Conservation (phyloP, 2,329 filamentous ascomycete species). For the Trichoderma koningii region DNA sequence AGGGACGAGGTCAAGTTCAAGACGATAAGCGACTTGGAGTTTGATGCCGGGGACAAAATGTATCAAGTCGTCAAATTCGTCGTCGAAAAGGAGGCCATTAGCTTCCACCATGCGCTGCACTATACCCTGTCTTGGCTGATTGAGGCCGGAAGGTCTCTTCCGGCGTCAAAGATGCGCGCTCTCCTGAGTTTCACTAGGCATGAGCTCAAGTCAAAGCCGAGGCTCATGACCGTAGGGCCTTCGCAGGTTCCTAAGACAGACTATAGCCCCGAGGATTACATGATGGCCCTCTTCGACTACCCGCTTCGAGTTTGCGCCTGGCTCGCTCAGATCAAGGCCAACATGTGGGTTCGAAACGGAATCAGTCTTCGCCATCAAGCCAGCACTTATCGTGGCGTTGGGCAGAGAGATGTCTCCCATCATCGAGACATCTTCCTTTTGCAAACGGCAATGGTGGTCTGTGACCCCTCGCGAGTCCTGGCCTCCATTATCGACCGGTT, state of each 20-base stretch:
- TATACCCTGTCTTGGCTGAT: slow-evolving; percentile 96
- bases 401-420: slow-evolving; percentile 87
- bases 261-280: slow-evolving; percentile 70
- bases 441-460: slow-evolving; percentile 86
- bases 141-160: slow-evolving; percentile 80
- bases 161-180: slow-evolving; percentile 64
- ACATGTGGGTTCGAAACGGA: slow-evolving; percentile 98
- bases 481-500: slow-evolving; percentile 91
- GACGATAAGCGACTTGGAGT: slow-evolving; percentile 74
- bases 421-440: slow-evolving; percentile 93
- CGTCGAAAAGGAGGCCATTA: slow-evolving; percentile 87
- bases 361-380: slow-evolving; percentile 95
- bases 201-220: slow-evolving; percentile 67
- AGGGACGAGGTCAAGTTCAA: slow-evolving; percentile 87
- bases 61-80: slow-evolving; percentile 81
- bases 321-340: slow-evolving; percentile 96
- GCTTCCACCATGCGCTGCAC: slow-evolving; percentile 95
- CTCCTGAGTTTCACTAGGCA: slow-evolving; percentile 72
- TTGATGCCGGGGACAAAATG: slow-evolving; percentile 60
- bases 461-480: slow-evolving; percentile 78
- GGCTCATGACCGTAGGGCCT: slow-evolving; percentile 56
- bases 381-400: slow-evolving; percentile 86
- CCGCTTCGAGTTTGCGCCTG: slow-evolving; percentile 92
- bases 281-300: slow-evolving; percentile 88
- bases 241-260: slow-evolving; percentile 59